Conservation (phyloP, 768 basidiomycete species). For the Antrodiella citrinella region DNA sequence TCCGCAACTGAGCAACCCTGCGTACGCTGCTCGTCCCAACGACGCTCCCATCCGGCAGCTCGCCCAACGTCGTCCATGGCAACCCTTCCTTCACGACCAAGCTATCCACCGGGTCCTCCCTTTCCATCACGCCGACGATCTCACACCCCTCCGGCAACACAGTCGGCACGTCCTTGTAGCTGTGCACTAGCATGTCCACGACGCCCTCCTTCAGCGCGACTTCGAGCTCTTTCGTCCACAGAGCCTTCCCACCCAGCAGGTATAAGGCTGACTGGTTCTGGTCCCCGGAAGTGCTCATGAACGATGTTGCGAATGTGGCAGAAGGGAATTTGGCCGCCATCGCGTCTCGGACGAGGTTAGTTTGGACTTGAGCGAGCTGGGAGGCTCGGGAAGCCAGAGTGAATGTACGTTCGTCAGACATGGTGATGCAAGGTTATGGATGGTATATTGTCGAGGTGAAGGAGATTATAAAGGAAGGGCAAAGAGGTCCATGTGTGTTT, state of each 20-base stretch:
- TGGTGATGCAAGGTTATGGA: constrained; percentile 2
- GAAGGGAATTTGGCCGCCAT: constrained; percentile 51
- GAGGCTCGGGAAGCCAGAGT: constrained; percentile 81
- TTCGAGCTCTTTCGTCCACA: constrained; percentile 98
- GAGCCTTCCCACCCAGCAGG: constrained; percentile 79
- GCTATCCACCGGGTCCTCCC: constrained; percentile 86
- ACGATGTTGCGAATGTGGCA: constrained; percentile 40
- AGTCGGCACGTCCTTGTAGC: constrained; percentile 91
- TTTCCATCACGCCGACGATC: constrained; percentile 75
- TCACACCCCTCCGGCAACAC: constrained; percentile 75
- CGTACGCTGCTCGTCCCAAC: constrained; percentile 96
- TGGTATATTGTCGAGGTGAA: too few species aligned
- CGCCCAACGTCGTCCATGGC: constrained; percentile 64
- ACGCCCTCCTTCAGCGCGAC: constrained; percentile 60
- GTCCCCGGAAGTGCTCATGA: constrained; percentile 75
- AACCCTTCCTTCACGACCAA: constrained; percentile 76
- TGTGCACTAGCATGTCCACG: constrained; percentile 91
- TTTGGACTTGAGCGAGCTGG: constrained; percentile 85
- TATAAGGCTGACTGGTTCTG: constrained; percentile 85
- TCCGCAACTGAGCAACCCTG: constrained; percentile 82
- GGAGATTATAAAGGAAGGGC: too few species aligned
- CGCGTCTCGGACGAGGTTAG: constrained; percentile 64
- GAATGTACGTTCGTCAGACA: constrained; percentile 38
- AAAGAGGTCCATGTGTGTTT: too few species aligned
- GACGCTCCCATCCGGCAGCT: constrained; percentile 80